These are phyloP conservation scores for Leccinum imitatum DNA, from an alignment of 768 basidiomycete genomes.

Conservation along the genomic window DNA sequence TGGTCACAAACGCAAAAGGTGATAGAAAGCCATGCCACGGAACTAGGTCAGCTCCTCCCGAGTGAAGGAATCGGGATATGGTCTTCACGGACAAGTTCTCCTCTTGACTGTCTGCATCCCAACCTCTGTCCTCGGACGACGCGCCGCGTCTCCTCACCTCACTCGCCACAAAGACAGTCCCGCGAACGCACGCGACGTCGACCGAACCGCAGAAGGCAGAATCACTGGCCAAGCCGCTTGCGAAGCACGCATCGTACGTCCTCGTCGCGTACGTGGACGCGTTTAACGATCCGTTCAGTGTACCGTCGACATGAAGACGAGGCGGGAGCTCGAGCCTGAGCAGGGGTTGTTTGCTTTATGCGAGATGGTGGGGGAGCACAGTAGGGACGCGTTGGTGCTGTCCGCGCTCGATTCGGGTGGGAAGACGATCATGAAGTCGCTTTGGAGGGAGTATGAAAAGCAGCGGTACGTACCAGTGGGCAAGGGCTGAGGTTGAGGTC, in stretches of 20 bases:
- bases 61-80: slow-evolving; percentile 35
- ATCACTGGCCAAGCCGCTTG: slow-evolving; percentile 77
- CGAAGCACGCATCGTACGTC: slow-evolving; percentile 81
- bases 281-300: slow-evolving; percentile 79
- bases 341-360: slow-evolving; percentile 80
- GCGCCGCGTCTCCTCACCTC: slow-evolving; percentile 70
- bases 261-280: slow-evolving; percentile 76
- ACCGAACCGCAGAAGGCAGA: slow-evolving; percentile 58
- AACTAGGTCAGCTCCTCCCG: slow-evolving; percentile 1
- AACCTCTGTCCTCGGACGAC: slow-evolving; percentile 59
- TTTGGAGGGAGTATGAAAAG: slow-evolving; percentile 88
- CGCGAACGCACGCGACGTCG: slow-evolving; percentile 38
- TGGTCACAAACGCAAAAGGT: slow-evolving; percentile 6
- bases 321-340: slow-evolving; percentile 61
- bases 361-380: slow-evolving; percentile 76
- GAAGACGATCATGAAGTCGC: slow-evolving; percentile 65
- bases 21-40: neutral
- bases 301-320: slow-evolving; percentile 52
- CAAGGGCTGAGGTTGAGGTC: slow-evolving; percentile 49
- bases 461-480: slow-evolving; percentile 66
- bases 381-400: slow-evolving; percentile 75
- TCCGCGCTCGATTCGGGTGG: slow-evolving; percentile 66
- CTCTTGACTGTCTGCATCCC: slow-evolving; percentile 54
- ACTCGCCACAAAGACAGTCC: slow-evolving; percentile 65
- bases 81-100: slow-evolving; percentile 63